Evolutionary conservation across 805 yeast species (phyloP).

Genomic region (Cephaloascus fragrans): DNA sequence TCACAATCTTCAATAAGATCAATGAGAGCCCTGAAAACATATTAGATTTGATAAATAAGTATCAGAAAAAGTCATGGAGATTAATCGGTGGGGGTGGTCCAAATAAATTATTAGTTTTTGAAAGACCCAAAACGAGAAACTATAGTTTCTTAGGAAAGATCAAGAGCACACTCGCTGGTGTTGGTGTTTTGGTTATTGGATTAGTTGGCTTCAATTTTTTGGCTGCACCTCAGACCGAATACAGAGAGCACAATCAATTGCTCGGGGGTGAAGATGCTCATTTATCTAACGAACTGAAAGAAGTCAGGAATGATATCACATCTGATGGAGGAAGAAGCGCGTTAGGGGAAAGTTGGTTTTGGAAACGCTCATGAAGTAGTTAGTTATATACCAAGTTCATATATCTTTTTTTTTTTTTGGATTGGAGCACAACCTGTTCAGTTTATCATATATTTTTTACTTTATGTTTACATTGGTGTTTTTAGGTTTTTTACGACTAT

Average conservation of each 20-base stretch:
- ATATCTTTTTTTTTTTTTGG: not conserved
- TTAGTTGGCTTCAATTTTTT: constrained; percentile 16
- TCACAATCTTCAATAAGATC: constrained; percentile 26
- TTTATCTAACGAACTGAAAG: too few species aligned
- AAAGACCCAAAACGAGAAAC: constrained; percentile 13
- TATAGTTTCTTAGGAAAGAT: constrained; percentile 5
- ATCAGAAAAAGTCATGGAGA: constrained; percentile 40
- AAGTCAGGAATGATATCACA: too few species aligned
- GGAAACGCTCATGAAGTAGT: constrained; percentile 4
- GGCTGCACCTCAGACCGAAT: constrained; percentile 6
- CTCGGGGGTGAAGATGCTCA: not conserved
- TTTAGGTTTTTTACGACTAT: too few species aligned
- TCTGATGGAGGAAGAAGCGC: too few species aligned
- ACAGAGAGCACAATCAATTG: not conserved
- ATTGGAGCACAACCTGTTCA: not conserved
- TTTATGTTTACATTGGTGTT: too few species aligned
- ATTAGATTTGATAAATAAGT: constrained; percentile 24
- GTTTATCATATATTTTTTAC: not conserved
- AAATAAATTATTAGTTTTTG: constrained; percentile 27
- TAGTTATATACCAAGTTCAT: not conserved
- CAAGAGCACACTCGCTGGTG: constrained; percentile 14
- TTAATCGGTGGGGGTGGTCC: constrained; percentile 40
- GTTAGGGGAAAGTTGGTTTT: too few species aligned
- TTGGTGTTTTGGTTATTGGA: constrained; percentile 15
- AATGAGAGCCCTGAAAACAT: constrained; percentile 23